Evolutionary conservation across 441 rosid genomes (phyloP), one percentile per base, ranked within the genome.

Genomic region (Erodium moschatum): DNA sequence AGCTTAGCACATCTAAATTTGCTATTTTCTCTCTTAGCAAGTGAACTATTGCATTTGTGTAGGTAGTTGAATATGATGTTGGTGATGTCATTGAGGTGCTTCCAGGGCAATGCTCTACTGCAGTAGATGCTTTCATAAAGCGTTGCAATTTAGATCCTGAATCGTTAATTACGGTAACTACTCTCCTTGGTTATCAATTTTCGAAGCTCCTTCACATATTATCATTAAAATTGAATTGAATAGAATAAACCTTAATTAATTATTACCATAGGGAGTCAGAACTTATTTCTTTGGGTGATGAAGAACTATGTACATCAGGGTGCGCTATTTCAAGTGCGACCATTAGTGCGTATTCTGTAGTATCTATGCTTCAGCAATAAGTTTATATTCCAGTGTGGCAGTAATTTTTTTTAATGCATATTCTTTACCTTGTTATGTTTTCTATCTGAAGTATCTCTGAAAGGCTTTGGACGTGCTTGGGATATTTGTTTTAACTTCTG

Each of bases 31-130:
- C 35, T 69, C 66, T 67, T 69, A 61, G 52, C 20, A 13, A 29
- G 69, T 56, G 63, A 56, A 56, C 1, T 21, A 48, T 71, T 69
- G 16, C 21, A 52, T 72, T 65, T 72, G 11, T 74, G 19, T 56
- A 91, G 99, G 77, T 74, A 69, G 72, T 80, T 38, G 67, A 74
- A 70, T 91, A 88, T 77, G 89, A 86, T 75, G 86, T 88, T 31
- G 99, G 97, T 65, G 94, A 91, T 80, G 91, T 89, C 72, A 84
- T 94, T 71, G 96, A 91, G 84, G 68, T 94, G 81, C 94, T 91
- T 31, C 97, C 99, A 71, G 69, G 84, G 70, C 97, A 94, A 81
- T 66, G 81, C 78, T 78, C 88, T 70, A 79, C 79, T 63, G 85
- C 84, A 0, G 80, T 91, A 66, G 85, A 88, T 82, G 86, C 91